phyloP scores from a whole-genome alignment of 2,329 filamentous ascomycete genomes.

The Pseudocercospora macadamiae region DNA sequence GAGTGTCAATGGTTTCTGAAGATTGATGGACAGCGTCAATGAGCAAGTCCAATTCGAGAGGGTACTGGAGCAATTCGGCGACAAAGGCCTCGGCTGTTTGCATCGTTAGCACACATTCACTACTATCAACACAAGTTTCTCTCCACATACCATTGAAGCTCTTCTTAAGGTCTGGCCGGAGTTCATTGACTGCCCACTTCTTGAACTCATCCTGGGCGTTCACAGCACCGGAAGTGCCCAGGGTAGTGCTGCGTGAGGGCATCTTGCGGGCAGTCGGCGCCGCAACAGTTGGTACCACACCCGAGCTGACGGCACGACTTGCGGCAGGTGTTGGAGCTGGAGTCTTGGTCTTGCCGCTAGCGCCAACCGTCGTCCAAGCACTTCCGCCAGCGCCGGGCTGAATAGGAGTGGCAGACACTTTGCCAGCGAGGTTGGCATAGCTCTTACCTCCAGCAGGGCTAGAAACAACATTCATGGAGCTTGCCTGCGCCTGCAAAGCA shows the following conservation, averaged over 20 bases:
- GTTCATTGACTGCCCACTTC: slow-evolving; percentile 84
- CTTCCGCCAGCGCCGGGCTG: slow-evolving; percentile 51
- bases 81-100: slow-evolving; percentile 76
- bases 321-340: slow-evolving; percentile 57
- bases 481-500: slow-evolving; percentile 44
- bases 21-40: slow-evolving; percentile 86
- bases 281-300: slow-evolving; percentile 39
- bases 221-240: slow-evolving; percentile 52
- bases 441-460: slow-evolving; percentile 69
- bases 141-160: slow-evolving; percentile 68
- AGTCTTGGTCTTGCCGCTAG: slow-evolving; percentile 85
- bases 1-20: slow-evolving; percentile 87
- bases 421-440: slow-evolving; percentile 92
- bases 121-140: background rate
- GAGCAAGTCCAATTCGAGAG: slow-evolving; percentile 77
- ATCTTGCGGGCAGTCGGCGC: slow-evolving; percentile 39
- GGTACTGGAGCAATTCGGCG: slow-evolving; percentile 72
- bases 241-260: slow-evolving; percentile 59
- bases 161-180: slow-evolving; percentile 72
- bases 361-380: slow-evolving; percentile 94
- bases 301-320: slow-evolving; percentile 52
- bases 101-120: slow-evolving; percentile 38
- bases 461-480: slow-evolving; percentile 45
- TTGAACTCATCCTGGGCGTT: slow-evolving; percentile 87
- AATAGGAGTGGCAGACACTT: slow-evolving; percentile 54